Evolutionary conservation across 805 yeast genomes (phyloP), one percentile per base, ranked within the genome.

Genomic region (Danielia oregonensis): DNA sequence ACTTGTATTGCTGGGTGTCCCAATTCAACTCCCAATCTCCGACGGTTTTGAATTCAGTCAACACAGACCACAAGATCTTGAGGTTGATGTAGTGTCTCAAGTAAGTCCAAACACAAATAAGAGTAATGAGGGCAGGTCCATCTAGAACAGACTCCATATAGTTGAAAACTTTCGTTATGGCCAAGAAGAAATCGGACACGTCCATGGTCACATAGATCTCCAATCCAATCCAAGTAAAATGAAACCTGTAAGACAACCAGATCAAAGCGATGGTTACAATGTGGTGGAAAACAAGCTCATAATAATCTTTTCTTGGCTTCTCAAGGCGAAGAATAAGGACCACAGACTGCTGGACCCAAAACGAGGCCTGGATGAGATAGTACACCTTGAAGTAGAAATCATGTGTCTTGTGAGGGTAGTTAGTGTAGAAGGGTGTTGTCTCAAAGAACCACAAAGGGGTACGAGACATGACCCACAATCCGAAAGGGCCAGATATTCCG

Each of bases 301-400:
- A 68, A 63, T 79, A 89, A 59, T 93, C 99, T 61, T 88, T 89
- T 61, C 99, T 76, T 38, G 96, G 97, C 59, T 86, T 86, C 62
- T 93, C 99, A 41, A 93, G 72, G 60, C 84, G 95, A 44, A 93
- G 70, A 29, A 78, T 64, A 44, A 93, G 69, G 21, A 93, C 84
- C 26, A 85, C 79, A 1, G 94, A 81, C 64, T 93, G 98, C 66
- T 93, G 99, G 14, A 88, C 79, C 99, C 99, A 93, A 61, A 87
- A 93, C 4, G 97, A 84, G 5, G 97, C 97, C 65, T 93, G 97
- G 27, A 85, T 79, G 41, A 93, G 68, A 58, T 93, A 93, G 56
- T 83, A 93, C 10, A 78, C 59, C 65, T 93, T 93, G 68, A 84
- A 83, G 37, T 71, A 66, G 41, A 66, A 72, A 37, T 75, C 82